Evolutionary conservation across 345 rosid species (phyloP), one percentile per base, ranked within the genome.

Genomic region (Euphorbia pulcherrima): DNA sequence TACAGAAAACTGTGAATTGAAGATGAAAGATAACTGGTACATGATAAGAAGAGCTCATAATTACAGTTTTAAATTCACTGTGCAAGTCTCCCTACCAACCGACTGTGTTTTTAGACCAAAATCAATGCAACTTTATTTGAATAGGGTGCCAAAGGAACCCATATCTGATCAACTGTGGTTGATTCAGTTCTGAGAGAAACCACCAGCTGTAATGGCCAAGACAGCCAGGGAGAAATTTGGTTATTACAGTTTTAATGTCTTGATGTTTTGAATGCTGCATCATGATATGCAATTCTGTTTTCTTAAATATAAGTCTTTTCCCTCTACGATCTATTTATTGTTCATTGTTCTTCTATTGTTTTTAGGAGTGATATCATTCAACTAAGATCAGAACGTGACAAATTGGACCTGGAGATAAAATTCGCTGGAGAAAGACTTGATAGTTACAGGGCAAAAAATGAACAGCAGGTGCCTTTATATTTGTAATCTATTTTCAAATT

Each of bases 351-450:
- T 18, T 2, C 39, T 33, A 13, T 17, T 33, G 7, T 30, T 21
- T 20, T 37, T 65, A 92, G 98, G 92, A 83, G 80, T 77, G 91
- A 87, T 72, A 72, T 85, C 67, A 81, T 89, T 74, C 72, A 71
- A n/a, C 39, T 89, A 61, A 80, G 87, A 74, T 81, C 92, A 52
- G 97, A 90, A 72, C 85, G 92, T 64, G 97, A 90, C 73, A 93
- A 84, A 83, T 70, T 87, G 74, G 85, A 85, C 41, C 70, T 89
- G 67, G 91, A 90, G 77, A 83, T 95, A 24, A 85, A 78, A 67
- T 89, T 89, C 81, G 80, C 90, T 1, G 84, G 81, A 70, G 99
- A 89, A 63, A 89, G 87, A 66, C 86, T 86, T 56, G 91, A 88
- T 28, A 72, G 86, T 74, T 81, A 85, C 63, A 73, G 78, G 90